Conservation (phyloP, 1,284 basidiomycete genomes). For the Inonotus hispidus region DNA sequence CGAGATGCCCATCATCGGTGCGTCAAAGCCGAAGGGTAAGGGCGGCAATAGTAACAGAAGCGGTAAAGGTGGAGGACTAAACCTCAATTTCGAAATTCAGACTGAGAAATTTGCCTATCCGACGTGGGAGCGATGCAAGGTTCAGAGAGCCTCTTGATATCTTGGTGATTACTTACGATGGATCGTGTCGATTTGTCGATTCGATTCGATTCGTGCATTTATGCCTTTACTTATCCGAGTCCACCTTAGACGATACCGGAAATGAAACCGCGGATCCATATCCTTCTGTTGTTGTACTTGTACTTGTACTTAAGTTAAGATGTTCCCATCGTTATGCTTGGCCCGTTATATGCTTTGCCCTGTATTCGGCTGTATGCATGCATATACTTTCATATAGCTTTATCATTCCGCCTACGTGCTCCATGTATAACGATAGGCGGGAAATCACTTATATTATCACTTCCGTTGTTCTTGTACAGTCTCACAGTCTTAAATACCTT, state of each 20-base stretch:
- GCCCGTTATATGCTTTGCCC: not conserved
- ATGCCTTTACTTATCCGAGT: not conserved
- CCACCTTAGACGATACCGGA: not conserved
- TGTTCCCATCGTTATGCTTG: not conserved
- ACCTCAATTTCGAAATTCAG: slow-evolving; percentile 31
- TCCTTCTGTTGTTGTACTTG: not conserved
- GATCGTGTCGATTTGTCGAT: not conserved
- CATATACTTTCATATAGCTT: not conserved
- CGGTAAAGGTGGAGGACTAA: slow-evolving; percentile 24
- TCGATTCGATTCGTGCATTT: not conserved
- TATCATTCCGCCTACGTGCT: too few relatives aligned
- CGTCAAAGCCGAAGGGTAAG: slow-evolving; percentile 26
- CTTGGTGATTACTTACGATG: not conserved
- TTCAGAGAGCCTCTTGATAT: slow-evolving; percentile 29
- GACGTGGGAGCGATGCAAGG: slow-evolving; percentile 57
- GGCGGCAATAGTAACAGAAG: slow-evolving; percentile 10
- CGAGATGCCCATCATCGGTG: slow-evolving; percentile 32
- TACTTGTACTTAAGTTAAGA: too few relatives aligned
- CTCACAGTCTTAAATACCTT: too few relatives aligned
- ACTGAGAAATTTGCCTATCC: slow-evolving; percentile 47
- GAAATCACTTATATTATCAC: too few relatives aligned
- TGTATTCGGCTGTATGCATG: not conserved
- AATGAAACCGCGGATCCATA: not conserved
- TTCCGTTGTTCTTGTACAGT: too few relatives aligned
- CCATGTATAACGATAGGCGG: too few relatives aligned